Base-by-base conservation (phyloP, 1,139 yeast species). In the Geotrichum macrosporum region DNA sequence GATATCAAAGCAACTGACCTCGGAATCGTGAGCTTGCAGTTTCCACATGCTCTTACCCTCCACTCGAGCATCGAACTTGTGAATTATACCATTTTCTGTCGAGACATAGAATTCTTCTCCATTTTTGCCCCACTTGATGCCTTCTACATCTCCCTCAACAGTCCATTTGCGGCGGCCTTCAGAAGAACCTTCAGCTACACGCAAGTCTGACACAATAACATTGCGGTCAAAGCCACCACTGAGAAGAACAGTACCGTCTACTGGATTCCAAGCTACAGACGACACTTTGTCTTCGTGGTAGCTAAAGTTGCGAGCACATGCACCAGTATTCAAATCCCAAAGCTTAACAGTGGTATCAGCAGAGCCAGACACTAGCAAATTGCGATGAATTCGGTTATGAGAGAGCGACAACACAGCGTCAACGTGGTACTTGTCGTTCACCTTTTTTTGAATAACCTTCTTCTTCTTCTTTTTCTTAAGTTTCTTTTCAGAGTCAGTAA, bases 21-120 rank as follows among this genome's bases (percentile, higher is more conserved):
- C 96, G 3, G 94, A 79, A 67, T 92, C 97, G 65, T 92, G 98
- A 1, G 98, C 98, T 68, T 94, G 96, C 59, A 92, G 74, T 4
- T 95, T 86, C 99, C 99, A 92, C 33, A 92, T 61, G 21, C 96
- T 88, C 45, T 76, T 73, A 38, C 73, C 74, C 43, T 73, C 77
- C 41, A 68, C 64, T 64, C 96, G 79, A 40, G 86, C 82, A 67
- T 92, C 98, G 60, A 84, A 89, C 55, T 94, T 84, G 69, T 86
- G 86, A 30, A 92, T 78, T 59, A 82, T 82, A 63, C 99, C 99
- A 54, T 78, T 75, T 65, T 92, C 98, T 32, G 96, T 88, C 58
- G 96, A 95, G 36, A 88, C 94, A 61, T 84, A 78, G 63, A 92
- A 84, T 34, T 76, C 69, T 55, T 80, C 79, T 26, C 84, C 84